phyloP scores from a whole-genome alignment of 176 grass and related monocot species.

The Pontederia crassipes region DNA sequence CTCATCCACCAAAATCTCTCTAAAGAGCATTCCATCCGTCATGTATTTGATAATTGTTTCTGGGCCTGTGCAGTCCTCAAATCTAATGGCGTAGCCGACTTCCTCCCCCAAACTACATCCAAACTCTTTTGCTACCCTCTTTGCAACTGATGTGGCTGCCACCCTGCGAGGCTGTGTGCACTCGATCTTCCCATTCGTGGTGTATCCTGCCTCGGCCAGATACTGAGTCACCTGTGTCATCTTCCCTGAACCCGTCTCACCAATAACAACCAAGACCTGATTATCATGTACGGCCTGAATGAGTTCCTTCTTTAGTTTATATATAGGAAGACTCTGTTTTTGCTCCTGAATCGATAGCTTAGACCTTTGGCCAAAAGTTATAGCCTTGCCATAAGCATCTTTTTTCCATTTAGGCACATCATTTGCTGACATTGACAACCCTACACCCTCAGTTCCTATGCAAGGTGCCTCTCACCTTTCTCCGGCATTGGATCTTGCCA shows the following conservation, averaged over 20 bases:
- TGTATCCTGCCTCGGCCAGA: slow-evolving; percentile 84
- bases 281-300: slow-evolving; percentile 96
- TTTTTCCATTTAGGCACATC: slow-evolving; percentile 98
- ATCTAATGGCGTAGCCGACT: slow-evolving; percentile 90
- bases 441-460: slow-evolving; percentile 78
- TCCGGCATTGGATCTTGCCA: slow-evolving; percentile 97
- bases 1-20: slow-evolving; percentile 92
- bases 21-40: slow-evolving; percentile 95
- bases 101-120: slow-evolving; percentile 85
- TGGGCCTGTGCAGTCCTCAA: slow-evolving; percentile 86
- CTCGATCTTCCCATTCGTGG: slow-evolving; percentile 80
- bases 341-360: slow-evolving; percentile 88
- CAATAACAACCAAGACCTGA: slow-evolving; percentile 89
- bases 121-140: slow-evolving; percentile 91
- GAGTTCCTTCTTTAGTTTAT: slow-evolving; percentile 89
- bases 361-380: slow-evolving; percentile 75
- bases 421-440: slow-evolving; percentile 50
- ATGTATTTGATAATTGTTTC: slow-evolving; percentile 95
- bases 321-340: slow-evolving; percentile 86
- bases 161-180: slow-evolving; percentile 94
- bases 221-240: slow-evolving; percentile 93
- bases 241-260: slow-evolving; percentile 94
- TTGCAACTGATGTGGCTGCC: slow-evolving; percentile 87
- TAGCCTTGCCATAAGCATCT: slow-evolving; percentile 87
- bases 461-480: slow-evolving; percentile 71